Conservation (phyloP, 495 filamentous ascomycete genomes). For the Penicillium maclennaniae region DNA sequence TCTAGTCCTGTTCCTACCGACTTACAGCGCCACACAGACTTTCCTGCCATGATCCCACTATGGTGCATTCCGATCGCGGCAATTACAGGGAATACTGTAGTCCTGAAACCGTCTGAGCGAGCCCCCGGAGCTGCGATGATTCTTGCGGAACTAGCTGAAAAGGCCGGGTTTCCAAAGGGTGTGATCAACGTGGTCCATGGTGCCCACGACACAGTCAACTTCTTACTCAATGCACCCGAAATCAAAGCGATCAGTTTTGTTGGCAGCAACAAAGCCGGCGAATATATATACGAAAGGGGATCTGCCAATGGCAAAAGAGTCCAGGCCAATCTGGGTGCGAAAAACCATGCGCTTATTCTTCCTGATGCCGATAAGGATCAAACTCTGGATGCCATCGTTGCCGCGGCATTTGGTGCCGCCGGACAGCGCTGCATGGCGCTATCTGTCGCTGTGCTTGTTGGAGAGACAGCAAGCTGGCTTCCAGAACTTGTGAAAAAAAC, state of each 20-base stretch:
- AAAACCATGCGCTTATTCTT: slow-evolving; percentile 87
- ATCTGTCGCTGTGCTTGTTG: background rate
- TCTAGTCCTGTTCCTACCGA: background rate
- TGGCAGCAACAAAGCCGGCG: slow-evolving; percentile 83
- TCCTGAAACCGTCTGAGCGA: slow-evolving; percentile 87
- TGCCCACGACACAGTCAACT: slow-evolving; percentile 79
- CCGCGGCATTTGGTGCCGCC: background rate
- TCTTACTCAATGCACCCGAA: slow-evolving; percentile 79
- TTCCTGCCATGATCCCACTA: slow-evolving; percentile 70
- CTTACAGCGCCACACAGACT: background rate
- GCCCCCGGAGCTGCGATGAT: slow-evolving; percentile 50
- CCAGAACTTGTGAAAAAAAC: background rate
- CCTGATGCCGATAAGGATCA: slow-evolving; percentile 86
- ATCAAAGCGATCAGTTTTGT: slow-evolving; percentile 93
- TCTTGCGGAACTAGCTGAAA: slow-evolving; percentile 61
- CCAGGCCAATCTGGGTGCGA: slow-evolving; percentile 88
- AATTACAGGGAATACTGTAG: slow-evolving; percentile 79
- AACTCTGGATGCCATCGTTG: background rate
- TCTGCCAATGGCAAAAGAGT: slow-evolving; percentile 79
- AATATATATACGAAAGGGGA: slow-evolving; percentile 81
- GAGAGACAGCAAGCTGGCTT: background rate
- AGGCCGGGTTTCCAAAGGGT: slow-evolving; percentile 86
- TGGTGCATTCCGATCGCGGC: slow-evolving; percentile 90
- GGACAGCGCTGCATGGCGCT: background rate
- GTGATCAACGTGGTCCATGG: slow-evolving; percentile 89